These are phyloP conservation scores for Petunia hybrid DNA, from an alignment of 305 asterid species.

Conservation along the genomic window DNA sequence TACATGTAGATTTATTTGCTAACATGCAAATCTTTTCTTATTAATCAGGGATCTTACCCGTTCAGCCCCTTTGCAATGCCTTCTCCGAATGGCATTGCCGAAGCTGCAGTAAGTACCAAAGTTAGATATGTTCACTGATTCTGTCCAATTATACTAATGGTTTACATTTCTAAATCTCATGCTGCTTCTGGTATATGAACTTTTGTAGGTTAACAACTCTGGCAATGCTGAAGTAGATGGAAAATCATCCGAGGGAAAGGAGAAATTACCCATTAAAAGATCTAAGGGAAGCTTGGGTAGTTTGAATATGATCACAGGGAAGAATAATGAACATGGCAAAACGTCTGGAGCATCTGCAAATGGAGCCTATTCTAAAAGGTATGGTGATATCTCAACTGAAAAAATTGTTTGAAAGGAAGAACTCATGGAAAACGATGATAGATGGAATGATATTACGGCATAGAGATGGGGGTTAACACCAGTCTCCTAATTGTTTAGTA, in stretches of 20 bases:
- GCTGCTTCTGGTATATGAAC: slow-evolving; percentile 30
- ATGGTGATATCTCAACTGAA: slow-evolving; percentile 31
- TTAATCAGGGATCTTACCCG: slow-evolving; percentile 86
- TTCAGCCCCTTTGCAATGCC: slow-evolving; percentile 90
- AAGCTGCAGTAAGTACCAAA: slow-evolving; percentile 71
- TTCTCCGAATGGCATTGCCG: slow-evolving; percentile 85
- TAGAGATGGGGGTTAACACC: slow-evolving; percentile 1
- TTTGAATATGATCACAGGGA: slow-evolving; percentile 84
- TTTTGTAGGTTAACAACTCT: slow-evolving; percentile 68
- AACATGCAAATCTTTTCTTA: slow-evolving; percentile 29
- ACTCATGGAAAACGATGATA: background rate
- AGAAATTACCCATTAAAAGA: slow-evolving; percentile 88
- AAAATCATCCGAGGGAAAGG: slow-evolving; percentile 80
- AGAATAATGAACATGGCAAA: slow-evolving; percentile 69
- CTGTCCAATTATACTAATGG: background rate
- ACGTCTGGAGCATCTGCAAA: slow-evolving; percentile 70
- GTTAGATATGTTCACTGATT: slow-evolving; percentile 20
- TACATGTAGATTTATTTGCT: slow-evolving; percentile 34
- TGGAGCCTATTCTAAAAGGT: slow-evolving; percentile 83
- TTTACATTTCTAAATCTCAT: background rate
- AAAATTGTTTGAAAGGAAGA: slow-evolving; percentile 17
- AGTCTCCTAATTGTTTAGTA: slow-evolving; percentile 13
- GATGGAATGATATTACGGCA: background rate
- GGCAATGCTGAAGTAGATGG: slow-evolving; percentile 74
- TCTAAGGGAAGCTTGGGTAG: slow-evolving; percentile 91